These are phyloP conservation scores for Camellia japonica DNA, from an alignment of 148 eudicot genomes.

Conservation along the genomic window DNA sequence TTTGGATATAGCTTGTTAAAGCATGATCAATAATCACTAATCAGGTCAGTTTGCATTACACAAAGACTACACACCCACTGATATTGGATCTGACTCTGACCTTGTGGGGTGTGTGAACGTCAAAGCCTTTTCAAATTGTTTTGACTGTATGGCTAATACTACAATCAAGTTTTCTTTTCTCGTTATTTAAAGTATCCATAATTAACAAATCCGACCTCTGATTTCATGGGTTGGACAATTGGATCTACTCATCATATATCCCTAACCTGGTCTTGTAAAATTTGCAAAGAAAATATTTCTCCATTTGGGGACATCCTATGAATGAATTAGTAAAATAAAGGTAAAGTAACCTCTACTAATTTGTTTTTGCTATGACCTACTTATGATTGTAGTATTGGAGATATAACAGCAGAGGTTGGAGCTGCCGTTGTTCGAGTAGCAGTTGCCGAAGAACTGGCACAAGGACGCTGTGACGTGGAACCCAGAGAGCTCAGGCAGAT, in stretches of 20 bases:
- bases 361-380: not conserved
- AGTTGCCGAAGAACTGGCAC: conserved; percentile 72
- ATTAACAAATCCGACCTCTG: not conserved
- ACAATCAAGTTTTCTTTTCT: not conserved
- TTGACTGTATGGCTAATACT: not conserved
- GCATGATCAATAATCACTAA: not conserved
- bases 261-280: not conserved
- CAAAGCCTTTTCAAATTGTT: not conserved
- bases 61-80: not conserved
- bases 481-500: conserved; percentile 62
- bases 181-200: not conserved
- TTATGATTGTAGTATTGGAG: conserved; percentile 64
- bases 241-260: not conserved
- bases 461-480: conserved; percentile 83
- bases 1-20: not conserved
- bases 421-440: conserved; percentile 83
- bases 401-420: conserved; percentile 88
- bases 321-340: not conserved
- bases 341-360: not conserved
- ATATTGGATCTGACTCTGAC: not conserved
- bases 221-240: not conserved
- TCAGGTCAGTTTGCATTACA: not conserved
- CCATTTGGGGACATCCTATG: not conserved
- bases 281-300: not conserved
- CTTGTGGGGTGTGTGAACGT: not conserved